Base-by-base conservation (phyloP, 441 rosid genomes). In the Populus trichocarpa region DNA sequence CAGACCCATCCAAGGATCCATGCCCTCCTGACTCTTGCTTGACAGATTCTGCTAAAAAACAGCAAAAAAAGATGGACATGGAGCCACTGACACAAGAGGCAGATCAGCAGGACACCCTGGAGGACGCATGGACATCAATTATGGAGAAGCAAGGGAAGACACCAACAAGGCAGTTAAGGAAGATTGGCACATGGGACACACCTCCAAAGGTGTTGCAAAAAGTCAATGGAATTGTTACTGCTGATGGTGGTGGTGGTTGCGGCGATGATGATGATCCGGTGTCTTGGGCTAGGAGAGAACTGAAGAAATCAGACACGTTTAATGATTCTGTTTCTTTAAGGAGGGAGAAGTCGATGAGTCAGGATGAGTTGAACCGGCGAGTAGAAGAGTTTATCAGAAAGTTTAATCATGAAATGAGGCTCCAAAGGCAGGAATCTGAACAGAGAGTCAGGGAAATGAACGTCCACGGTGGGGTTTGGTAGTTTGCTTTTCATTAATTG, bases 331-430 rank as follows among this genome's bases (percentile, higher is more conserved):
- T 22, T 20, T 73, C 85, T 77, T 69, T 89, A 77, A 87, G 84
- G 73, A 87, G 85, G 78, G 97, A 93, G 59, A 86, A 90, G 71
- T 91, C 93, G 20, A 80, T 84, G 87, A 81, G 92, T 79, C 94
- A 90, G 74, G 97, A 93, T 8, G 97, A 93, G 86, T 80, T 93
- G 85, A 91, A 91, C 81, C 87, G 86, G 35, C 79, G 94, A 75
- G 97, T 83, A 0, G 96, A 93, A 23, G 94, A 83, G 77, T 93
- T 93, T 71, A 93, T 93, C 32, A 87, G 84, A 67, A 90, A 91
- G 84, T 85, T 88, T 57, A 91, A 91, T 33, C 82, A 87, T 30
- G 92, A 91, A 66, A 91, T 91, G 96, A 87, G 89, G 87, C 46
- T 93, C 71, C 91, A 93, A 81, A 76, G 97, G 20, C 81, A 90